These are phyloP conservation scores for Helicocarpus griseus DNA, from an alignment of 2,329 filamentous ascomycete genomes.

Conservation along the genomic window DNA sequence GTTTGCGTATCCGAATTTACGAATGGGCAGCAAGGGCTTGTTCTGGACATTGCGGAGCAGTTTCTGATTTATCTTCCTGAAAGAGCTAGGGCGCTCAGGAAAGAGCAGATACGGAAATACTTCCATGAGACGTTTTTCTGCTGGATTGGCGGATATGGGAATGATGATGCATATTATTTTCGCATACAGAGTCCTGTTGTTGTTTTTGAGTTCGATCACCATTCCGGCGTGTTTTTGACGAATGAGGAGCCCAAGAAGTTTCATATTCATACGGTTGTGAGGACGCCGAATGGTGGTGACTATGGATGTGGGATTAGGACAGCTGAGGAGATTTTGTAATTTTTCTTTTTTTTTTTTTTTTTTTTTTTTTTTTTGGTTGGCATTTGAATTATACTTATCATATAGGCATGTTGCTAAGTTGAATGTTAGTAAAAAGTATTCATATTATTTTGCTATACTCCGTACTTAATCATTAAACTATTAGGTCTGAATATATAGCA, in stretches of 20 bases:
- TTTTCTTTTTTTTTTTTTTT: background rate
- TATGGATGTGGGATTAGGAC: no score
- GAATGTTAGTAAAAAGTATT: no score
- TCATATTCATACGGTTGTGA: slow-evolving; percentile 60
- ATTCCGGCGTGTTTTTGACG: slow-evolving; percentile 66
- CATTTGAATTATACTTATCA: background rate
- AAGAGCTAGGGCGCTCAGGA: slow-evolving; percentile 43
- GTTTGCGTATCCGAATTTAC: slow-evolving; percentile 41
- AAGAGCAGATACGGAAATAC: slow-evolving; percentile 46
- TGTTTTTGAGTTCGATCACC: slow-evolving; percentile 68
- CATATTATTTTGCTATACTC: no score
- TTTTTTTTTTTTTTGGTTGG: background rate
- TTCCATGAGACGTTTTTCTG: slow-evolving; percentile 66
- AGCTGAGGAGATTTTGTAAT: slow-evolving; percentile 29
- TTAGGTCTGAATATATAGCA: no score
- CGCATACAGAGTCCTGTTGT: slow-evolving; percentile 67
- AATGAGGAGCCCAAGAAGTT: slow-evolving; percentile 67
- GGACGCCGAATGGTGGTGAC: slow-evolving; percentile 67
- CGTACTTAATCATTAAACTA: no score
- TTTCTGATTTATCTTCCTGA: slow-evolving; percentile 60
- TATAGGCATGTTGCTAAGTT: no score
- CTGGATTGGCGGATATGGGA: slow-evolving; percentile 60
- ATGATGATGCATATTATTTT: slow-evolving; percentile 66
- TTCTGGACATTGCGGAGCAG: slow-evolving; percentile 52
- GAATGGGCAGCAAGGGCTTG: slow-evolving; percentile 40